Evolutionary conservation across 352 stramenopile species (phyloP).

Genomic region (Pythium myriotylum): DNA sequence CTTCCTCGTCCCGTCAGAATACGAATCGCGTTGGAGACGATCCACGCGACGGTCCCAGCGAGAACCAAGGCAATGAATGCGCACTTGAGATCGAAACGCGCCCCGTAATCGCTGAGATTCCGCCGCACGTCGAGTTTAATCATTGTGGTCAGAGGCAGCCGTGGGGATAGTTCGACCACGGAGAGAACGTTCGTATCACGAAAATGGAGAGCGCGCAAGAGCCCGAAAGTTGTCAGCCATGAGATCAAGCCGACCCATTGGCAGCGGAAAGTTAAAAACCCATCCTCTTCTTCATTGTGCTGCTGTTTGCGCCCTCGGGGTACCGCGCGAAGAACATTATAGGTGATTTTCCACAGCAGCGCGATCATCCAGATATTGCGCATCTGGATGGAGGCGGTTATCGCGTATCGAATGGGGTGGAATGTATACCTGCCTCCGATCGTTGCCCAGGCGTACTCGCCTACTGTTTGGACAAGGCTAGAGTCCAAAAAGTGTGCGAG

Average conservation of each 20-base stretch:
- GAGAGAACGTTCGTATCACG: slow-evolving; percentile 21
- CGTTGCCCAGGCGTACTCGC: slow-evolving; percentile 19
- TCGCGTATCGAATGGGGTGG: slow-evolving; percentile 10
- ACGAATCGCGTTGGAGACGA: neutral
- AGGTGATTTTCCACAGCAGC: slow-evolving; percentile 23
- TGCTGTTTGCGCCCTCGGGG: neutral
- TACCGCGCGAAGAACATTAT: neutral
- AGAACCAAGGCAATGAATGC: neutral
- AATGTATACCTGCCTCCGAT: slow-evolving; percentile 16
- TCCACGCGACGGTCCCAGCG: neutral
- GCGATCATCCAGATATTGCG: slow-evolving; percentile 35
- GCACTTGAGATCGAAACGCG: slow-evolving; percentile 18
- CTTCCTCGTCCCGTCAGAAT: slow-evolving; percentile 1
- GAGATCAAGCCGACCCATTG: slow-evolving; percentile 15
- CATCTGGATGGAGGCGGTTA: slow-evolving; percentile 27
- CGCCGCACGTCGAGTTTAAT: neutral
- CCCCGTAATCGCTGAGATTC: slow-evolving; percentile 10
- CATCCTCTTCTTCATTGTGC: neutral
- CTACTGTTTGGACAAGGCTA: slow-evolving; percentile 19
- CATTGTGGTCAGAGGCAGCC: neutral
- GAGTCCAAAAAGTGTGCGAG: slow-evolving; percentile 31
- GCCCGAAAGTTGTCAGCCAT: slow-evolving; percentile 20
- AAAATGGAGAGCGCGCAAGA: slow-evolving; percentile 11
- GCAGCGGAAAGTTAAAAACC: slow-evolving; percentile 16
- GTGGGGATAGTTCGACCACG: slow-evolving; percentile 6